Evolutionary conservation across 2,329 filamentous ascomycete genomes (phyloP).

Genomic region (Macrophomina pseudophaseolina): DNA sequence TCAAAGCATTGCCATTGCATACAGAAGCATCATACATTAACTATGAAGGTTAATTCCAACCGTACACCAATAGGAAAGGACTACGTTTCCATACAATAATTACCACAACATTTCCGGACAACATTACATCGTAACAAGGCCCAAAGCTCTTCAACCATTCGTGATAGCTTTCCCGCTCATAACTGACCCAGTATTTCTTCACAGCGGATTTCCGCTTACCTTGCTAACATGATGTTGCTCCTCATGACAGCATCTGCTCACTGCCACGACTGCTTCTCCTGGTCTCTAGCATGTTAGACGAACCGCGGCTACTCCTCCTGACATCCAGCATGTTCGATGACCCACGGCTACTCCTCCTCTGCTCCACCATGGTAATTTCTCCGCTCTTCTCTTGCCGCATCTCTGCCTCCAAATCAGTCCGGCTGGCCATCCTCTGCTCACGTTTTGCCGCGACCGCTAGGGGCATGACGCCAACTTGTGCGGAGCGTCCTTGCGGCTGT

Average conservation of each 20-base stretch:
- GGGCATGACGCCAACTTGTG: constrained; percentile 8
- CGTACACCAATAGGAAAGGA: not conserved
- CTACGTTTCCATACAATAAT: not conserved
- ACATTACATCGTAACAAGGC: not conserved
- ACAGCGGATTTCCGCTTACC: not conserved
- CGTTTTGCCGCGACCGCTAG: constrained; percentile 6
- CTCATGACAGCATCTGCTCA: constrained; percentile 5
- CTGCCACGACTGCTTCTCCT: not conserved
- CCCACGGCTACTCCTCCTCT: constrained; percentile 3
- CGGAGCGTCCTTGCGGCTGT: not conserved
- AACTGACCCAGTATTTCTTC: not conserved
- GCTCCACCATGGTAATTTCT: constrained; percentile 12
- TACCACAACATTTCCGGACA: not conserved
- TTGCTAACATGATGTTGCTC: not conserved
- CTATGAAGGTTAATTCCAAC: not conserved
- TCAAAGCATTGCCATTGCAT: not conserved
- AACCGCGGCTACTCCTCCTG: not conserved
- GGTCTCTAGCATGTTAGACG: constrained; percentile 5
- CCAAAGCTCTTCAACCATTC: not conserved
- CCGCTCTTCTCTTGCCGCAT: not conserved
- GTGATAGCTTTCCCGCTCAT: no score
- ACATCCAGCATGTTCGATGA: constrained; percentile 5
- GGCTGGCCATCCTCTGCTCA: constrained; percentile 1
- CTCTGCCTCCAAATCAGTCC: constrained; percentile 7
- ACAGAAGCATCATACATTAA: not conserved